Percentiles rank a stretch among this genome's conserved stretches.
Evolutionary conservation across 2,329 filamentous ascomycete genomes (phyloP).

Genomic region (Thermochaetoides dissita): DNA sequence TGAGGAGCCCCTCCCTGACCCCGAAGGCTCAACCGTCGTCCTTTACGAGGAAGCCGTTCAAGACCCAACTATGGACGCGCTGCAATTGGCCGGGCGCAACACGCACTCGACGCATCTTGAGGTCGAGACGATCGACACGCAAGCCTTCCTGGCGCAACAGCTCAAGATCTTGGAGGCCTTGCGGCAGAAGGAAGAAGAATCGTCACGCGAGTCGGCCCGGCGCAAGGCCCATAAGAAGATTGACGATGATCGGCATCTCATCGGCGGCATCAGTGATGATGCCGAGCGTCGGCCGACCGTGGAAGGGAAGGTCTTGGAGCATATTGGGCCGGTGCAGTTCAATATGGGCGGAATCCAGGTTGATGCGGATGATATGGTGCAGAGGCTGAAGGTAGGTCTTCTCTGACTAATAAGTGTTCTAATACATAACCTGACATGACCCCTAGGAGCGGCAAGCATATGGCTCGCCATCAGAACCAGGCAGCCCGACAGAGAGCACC

Average conservation of each 20-base stretch:
- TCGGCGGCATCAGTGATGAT: slow-evolving; percentile 16
- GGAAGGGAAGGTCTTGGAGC: slow-evolving; percentile 47
- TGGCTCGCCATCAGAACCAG: slow-evolving; percentile 30
- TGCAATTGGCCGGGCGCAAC: slow-evolving; percentile 38
- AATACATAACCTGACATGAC: not conserved
- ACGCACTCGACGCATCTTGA: slow-evolving; percentile 37
- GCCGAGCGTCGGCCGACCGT: slow-evolving; percentile 15
- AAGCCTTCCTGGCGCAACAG: slow-evolving; percentile 64
- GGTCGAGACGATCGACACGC: slow-evolving; percentile 57
- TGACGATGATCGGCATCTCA: slow-evolving; percentile 10
- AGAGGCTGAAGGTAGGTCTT: slow-evolving; percentile 57
- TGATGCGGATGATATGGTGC: slow-evolving; percentile 85
- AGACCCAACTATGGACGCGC: slow-evolving; percentile 53
- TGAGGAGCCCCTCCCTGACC: slow-evolving; percentile 10
- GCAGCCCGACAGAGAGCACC: slow-evolving; percentile 22
- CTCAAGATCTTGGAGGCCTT: slow-evolving; percentile 57
- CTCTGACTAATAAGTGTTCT: not conserved
- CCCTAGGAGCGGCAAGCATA: slow-evolving; percentile 43
- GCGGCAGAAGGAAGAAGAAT: slow-evolving; percentile 43
- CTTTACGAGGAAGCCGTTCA: slow-evolving; percentile 69
- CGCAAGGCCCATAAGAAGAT: slow-evolving; percentile 38
- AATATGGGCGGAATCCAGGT: slow-evolving; percentile 97
- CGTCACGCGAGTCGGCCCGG: slow-evolving; percentile 20
- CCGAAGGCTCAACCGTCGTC: slow-evolving; percentile 49
- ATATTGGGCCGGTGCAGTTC: slow-evolving; percentile 90